phyloP scores from a whole-genome alignment of 169 alveolate genomes.

The Cryptosporidium ryanae region DNA sequence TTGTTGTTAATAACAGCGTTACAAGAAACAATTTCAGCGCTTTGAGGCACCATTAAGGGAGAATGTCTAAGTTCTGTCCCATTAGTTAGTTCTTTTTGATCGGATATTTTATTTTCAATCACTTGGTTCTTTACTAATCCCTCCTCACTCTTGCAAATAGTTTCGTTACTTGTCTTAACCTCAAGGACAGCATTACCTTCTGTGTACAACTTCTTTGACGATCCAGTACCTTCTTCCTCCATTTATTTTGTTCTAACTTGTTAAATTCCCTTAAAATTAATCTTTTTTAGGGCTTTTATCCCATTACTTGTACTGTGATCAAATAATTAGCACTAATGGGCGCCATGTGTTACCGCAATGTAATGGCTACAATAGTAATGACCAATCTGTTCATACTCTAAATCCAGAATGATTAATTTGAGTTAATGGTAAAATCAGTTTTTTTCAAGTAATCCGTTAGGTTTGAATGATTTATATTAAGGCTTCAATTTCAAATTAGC shows the following conservation, averaged over 20 bases:
- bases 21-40: neutral
- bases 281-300: neutral
- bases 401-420: neutral
- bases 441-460: neutral
- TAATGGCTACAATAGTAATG: conserved; percentile 17
- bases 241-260: neutral
- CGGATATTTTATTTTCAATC: neutral
- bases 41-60: neutral
- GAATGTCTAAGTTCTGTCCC: neutral
- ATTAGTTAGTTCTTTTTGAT: neutral
- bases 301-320: conserved; percentile 69
- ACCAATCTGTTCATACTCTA: neutral
- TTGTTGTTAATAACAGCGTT: neutral
- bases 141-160: conserved; percentile 11
- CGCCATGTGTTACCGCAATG: conserved; percentile 49
- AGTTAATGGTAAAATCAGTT: neutral
- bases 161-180: neutral
- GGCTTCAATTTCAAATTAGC: too few relatives aligned
- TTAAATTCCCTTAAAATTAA: too few relatives aligned
- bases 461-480: neutral
- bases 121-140: conserved; percentile 23
- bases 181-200: neutral
- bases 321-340: conserved; percentile 58
- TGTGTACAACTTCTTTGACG: conserved; percentile 5
- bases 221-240: conserved; percentile 31